These are phyloP conservation scores for Termitomyces sp. DNA, from an alignment of 768 basidiomycete species.

Conservation along the genomic window DNA sequence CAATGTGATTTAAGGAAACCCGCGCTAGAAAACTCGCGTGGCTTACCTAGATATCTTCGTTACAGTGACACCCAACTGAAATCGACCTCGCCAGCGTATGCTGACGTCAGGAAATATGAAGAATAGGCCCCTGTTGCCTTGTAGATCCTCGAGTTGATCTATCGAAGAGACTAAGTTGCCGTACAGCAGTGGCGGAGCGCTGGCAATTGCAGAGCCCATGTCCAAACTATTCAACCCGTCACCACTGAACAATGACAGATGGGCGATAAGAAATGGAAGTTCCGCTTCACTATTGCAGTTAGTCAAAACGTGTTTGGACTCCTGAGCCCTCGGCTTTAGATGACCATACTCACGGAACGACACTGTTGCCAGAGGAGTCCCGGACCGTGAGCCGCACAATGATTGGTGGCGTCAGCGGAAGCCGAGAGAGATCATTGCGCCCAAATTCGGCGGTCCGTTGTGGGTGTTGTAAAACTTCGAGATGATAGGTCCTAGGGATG, in stretches of 20 bases:
- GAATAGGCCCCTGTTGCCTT: constrained; percentile 79
- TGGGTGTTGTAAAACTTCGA: constrained; percentile 86
- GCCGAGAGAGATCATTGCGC: constrained; percentile 64
- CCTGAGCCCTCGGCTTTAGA: constrained; percentile 4
- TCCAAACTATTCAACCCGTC: constrained; percentile 66
- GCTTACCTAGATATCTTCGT: constrained; percentile 73
- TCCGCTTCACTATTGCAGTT: constrained; percentile 67
- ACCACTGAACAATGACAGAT: constrained; percentile 69
- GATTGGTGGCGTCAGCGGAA: constrained; percentile 82
- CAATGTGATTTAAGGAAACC: constrained; percentile 19
- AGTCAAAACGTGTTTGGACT: constrained; percentile 6
- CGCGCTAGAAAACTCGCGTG: constrained; percentile 12
- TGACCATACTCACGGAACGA: constrained; percentile 64
- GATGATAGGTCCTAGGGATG: constrained; percentile 65
- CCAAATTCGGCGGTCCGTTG: constrained; percentile 81
- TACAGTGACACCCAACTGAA: constrained; percentile 70
- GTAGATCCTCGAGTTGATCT: constrained; percentile 74
- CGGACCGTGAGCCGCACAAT: constrained; percentile 76
- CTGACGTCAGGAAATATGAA: constrained; percentile 92
- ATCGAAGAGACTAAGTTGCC: constrained; percentile 84
- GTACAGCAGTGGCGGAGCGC: constrained; percentile 64
- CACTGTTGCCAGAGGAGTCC: constrained; percentile 65
- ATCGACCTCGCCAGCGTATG: constrained; percentile 73
- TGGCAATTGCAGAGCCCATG: constrained; percentile 54
- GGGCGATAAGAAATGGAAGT: constrained; percentile 83